Conservation (phyloP, 2,329 filamentous ascomycete species). For the Arachnomyces sp. region DNA sequence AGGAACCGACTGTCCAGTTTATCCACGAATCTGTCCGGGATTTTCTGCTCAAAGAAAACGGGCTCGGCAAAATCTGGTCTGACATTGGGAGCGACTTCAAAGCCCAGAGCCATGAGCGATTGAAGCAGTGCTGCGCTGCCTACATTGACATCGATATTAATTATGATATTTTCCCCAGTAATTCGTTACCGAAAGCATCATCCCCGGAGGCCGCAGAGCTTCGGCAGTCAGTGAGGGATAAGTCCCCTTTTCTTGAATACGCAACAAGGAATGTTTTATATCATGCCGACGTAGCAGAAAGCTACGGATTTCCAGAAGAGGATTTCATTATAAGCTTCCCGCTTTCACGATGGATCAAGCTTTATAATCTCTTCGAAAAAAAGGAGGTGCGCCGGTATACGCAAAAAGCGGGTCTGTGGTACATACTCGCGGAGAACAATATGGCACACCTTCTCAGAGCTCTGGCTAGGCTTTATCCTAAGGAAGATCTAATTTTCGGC, state of each 20-base stretch:
- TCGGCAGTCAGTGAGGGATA: too few relatives aligned
- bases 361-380: too few relatives aligned
- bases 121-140: conserved; percentile 25
- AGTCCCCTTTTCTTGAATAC: neutral
- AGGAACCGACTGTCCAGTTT: conserved; percentile 22
- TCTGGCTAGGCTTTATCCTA: too few relatives aligned
- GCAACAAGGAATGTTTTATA: neutral
- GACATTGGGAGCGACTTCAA: conserved; percentile 19
- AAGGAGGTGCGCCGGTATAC: too few relatives aligned
- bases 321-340: too few relatives aligned
- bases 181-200: too few relatives aligned
- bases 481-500: too few relatives aligned
- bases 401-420: too few relatives aligned
- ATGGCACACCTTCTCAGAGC: too few relatives aligned
- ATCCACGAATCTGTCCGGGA: conserved; percentile 30
- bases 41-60: conserved; percentile 24
- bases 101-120: conserved; percentile 32
- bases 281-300: conserved; percentile 1
- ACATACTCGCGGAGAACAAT: too few relatives aligned
- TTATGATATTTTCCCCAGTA: neutral
- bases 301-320: conserved; percentile 7
- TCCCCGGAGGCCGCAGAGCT: too few relatives aligned
- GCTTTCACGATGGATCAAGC: too few relatives aligned
- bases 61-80: conserved; percentile 24
- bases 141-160: conserved; percentile 1